Evolutionary conservation across 2,329 filamentous ascomycete genomes (phyloP), one percentile per base, ranked within the genome.

Genomic region (Fusarium veterinarium): DNA sequence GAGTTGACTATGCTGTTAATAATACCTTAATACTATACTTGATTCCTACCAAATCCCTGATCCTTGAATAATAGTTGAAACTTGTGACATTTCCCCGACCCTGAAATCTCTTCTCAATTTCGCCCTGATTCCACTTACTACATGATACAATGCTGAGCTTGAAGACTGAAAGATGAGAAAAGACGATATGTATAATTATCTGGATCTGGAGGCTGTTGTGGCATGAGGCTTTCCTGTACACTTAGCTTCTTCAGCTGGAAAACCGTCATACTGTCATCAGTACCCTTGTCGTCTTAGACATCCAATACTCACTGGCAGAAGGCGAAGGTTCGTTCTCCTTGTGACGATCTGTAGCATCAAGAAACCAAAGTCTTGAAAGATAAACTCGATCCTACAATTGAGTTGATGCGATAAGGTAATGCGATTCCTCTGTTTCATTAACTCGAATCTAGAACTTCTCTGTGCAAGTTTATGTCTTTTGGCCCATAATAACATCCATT

Each of bases 401-500:
- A 28, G 6, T 20, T 8, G 0, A 6, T 4, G 5, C 8, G 4
- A 13, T 8, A 8, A 14, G 13, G 33, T 6, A 16, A 14, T 8
- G 14, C 19, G 2, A 11, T 6, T n/a, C 3, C 17, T 17, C 28
- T 17, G 14, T 31, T 31, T 48, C 5, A 31, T 6, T 14, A 12
- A 3, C 20, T 17, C 3, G 7, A n/a, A 25, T 31, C 7, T 7
- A 2, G 7, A 23, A 17, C 1, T 5, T 48, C 5, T n/a, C 28
- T 3, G 8, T 0, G 3, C 16, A 19, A 33, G 3, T 3, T 3
- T 2, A 17, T 6, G 12, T n/a, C 14, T 31, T 1, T 12, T 1
- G 8, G 8, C 10, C 3, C 25, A 11, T 14, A n/a, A 16, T 6
- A 12, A 10, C 3, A 19, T 10, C 23, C 13, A 30, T 46, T 16